These are phyloP conservation scores for Mortierella sp. DNA, from an alignment of 371 early-diverging fungal species.

Conservation along the genomic window DNA sequence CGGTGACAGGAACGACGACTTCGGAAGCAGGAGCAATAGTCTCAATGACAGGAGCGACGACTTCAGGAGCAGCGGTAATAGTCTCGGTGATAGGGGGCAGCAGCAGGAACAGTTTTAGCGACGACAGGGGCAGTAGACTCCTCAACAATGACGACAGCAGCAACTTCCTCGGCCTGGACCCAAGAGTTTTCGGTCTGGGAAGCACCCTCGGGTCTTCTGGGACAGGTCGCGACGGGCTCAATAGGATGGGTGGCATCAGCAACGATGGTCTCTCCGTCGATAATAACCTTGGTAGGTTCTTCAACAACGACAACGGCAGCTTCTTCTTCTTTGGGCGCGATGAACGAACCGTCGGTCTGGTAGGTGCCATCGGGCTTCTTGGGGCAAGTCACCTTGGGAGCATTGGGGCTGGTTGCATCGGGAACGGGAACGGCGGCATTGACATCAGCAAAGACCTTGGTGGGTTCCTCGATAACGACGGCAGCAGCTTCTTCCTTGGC, in stretches of 20 bases:
- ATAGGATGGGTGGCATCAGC: too few species aligned
- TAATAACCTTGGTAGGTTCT: neutral
- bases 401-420: neutral
- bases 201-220: too few species aligned
- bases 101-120: neutral
- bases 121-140: neutral
- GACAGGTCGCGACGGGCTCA: too few species aligned
- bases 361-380: neutral
- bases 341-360: neutral
- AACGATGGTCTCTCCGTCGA: too few species aligned
- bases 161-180: too few species aligned
- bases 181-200: too few species aligned
- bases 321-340: neutral
- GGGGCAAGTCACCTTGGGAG: neutral
- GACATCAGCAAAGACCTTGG: neutral
- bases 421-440: constrained; percentile 1
- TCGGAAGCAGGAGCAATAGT: neutral
- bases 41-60: neutral
- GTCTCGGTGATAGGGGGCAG: neutral
- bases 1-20: neutral
- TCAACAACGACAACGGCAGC: neutral
- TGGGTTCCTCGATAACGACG: too few species aligned
- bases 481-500: too few species aligned
- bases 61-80: neutral
- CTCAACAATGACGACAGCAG: neutral